Conservation (phyloP, 148 eudicot species). For the Tetragonia tetragonoides region DNA sequence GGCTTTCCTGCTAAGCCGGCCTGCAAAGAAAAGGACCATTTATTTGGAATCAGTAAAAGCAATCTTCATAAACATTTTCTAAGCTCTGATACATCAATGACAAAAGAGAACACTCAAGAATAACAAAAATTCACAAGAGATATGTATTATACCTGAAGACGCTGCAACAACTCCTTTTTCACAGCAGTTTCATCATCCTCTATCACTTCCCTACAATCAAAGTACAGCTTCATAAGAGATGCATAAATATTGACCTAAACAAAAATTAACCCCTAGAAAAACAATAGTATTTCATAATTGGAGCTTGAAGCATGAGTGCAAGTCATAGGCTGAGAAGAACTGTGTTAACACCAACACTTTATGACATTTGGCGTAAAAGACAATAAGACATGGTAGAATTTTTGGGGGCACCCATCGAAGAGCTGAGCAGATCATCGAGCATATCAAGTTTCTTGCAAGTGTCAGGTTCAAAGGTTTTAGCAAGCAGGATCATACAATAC, state of each 20-base stretch:
- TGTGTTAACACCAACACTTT: too few species aligned
- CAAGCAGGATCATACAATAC: too few species aligned
- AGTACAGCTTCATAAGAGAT: conserved; percentile 5
- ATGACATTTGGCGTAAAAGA: too few species aligned
- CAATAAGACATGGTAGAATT: too few species aligned
- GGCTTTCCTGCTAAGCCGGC: conserved; percentile 48
- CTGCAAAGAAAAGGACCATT: conserved; percentile 36
- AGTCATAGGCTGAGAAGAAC: too few species aligned
- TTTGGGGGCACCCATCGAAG: too few species aligned
- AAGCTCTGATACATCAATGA: background rate
- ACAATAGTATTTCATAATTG: background rate
- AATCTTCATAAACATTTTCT: background rate
- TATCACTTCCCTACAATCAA: conserved; percentile 55
- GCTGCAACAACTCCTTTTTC: conserved; percentile 54
- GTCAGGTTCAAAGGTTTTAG: too few species aligned
- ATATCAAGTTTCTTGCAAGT: too few species aligned
- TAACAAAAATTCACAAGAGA: background rate
- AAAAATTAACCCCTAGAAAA: background rate
- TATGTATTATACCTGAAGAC: conserved; percentile 46
- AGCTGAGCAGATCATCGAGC: too few species aligned
- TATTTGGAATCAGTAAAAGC: conserved; percentile 4
- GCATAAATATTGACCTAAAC: background rate
- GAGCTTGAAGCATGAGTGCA: too few species aligned
- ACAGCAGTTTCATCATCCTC: conserved; percentile 56
- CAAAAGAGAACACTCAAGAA: background rate